These are phyloP conservation scores for Sarocladium kiliense DNA, from an alignment of 2,329 filamentous ascomycete genomes.

Conservation along the genomic window DNA sequence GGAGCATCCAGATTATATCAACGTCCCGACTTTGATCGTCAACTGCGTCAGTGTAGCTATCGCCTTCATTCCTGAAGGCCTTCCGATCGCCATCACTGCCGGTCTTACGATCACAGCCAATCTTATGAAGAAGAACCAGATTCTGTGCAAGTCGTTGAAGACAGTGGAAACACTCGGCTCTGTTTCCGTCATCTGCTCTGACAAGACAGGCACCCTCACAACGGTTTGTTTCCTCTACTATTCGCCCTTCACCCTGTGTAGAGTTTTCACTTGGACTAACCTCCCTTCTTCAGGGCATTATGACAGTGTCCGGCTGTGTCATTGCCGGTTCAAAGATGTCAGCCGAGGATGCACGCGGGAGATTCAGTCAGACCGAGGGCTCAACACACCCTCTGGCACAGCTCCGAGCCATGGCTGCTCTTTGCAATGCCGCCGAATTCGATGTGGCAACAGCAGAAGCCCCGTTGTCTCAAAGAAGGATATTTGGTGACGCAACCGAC, in stretches of 20 bases:
- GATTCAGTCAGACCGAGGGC: constrained; percentile 20
- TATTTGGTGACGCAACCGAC: constrained; percentile 74
- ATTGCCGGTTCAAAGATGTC: constrained; percentile 47
- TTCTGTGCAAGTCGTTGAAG: constrained; percentile 75
- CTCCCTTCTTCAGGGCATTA: constrained; percentile 49
- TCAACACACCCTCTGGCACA: constrained; percentile 45
- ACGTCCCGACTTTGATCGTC: constrained; percentile 66
- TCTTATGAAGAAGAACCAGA: constrained; percentile 70
- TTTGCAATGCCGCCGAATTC: constrained; percentile 74
- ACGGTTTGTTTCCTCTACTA: constrained; percentile 27
- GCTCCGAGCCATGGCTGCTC: constrained; percentile 54
- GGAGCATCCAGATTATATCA: constrained; percentile 65
- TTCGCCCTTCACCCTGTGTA: neutral
- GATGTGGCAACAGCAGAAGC: constrained; percentile 55
- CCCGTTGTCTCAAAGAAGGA: constrained; percentile 53
- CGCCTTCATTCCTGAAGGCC: constrained; percentile 70
- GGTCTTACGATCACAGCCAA: constrained; percentile 72
- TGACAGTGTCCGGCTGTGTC: constrained; percentile 66
- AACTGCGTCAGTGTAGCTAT: constrained; percentile 67
- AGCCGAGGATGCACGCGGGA: constrained; percentile 44
- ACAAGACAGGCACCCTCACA: constrained; percentile 71
- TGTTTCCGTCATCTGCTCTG: constrained; percentile 69
- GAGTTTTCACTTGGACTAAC: neutral
- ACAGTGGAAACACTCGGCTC: constrained; percentile 72
- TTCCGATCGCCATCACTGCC: constrained; percentile 64